Percentiles rank a stretch among this genome's conserved stretches.
These are phyloP conservation scores for Mycena vulgaris DNA, from an alignment of 768 basidiomycete species.

Conservation along the genomic window DNA sequence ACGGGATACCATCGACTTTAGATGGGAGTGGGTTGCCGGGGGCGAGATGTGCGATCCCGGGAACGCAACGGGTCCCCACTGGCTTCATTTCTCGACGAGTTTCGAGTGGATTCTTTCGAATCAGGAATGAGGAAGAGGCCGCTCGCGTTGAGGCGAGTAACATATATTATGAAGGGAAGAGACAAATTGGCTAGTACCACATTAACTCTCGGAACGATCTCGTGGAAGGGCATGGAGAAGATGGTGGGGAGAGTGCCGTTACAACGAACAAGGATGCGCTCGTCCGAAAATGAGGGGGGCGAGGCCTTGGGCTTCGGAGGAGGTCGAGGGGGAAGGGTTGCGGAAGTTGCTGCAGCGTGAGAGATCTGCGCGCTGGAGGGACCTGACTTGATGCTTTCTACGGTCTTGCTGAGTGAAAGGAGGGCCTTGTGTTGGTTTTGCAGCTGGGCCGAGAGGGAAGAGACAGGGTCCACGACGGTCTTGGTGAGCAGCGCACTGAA, in stretches of 20 bases:
- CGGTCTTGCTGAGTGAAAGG: background rate
- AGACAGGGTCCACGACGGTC: background rate
- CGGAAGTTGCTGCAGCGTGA: background rate
- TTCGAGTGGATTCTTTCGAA: background rate
- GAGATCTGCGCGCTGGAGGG: background rate
- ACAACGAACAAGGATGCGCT: background rate
- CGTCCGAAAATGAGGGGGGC: background rate
- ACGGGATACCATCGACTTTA: background rate
- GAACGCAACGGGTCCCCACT: background rate
- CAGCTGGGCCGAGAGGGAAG: background rate
- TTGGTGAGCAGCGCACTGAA: constrained; percentile 3
- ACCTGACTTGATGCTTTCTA: background rate
- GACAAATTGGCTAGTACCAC: background rate
- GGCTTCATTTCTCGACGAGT: background rate
- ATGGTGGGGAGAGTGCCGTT: background rate
- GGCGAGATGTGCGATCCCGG: background rate
- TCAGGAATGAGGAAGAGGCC: background rate
- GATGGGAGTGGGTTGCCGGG: background rate
- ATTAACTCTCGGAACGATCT: background rate
- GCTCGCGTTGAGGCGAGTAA: background rate
- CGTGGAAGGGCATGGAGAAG: background rate
- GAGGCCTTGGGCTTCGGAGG: background rate
- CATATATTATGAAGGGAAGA: background rate
- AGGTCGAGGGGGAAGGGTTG: too few relatives aligned
- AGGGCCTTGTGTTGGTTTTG: background rate